Evolutionary conservation across 768 basidiomycete species (phyloP).

Genomic region (Boletus fagicola): DNA sequence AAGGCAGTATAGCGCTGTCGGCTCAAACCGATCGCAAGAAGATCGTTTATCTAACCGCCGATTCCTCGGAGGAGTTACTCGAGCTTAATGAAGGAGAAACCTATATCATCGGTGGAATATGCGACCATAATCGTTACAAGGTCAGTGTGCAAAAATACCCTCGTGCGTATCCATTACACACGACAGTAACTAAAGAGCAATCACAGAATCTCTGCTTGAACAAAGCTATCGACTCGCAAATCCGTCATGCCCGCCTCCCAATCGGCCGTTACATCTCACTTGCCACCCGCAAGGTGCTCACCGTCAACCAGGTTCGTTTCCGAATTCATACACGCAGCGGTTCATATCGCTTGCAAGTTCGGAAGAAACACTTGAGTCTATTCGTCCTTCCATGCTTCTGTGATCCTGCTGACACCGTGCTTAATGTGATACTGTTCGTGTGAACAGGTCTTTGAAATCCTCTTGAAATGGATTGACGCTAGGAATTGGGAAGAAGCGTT

Average conservation of each 20-base stretch:
- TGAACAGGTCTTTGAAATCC: slow-evolving; percentile 76
- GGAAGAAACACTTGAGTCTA: neutral
- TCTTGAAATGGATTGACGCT: slow-evolving; percentile 85
- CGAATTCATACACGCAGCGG: neutral
- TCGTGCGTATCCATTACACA: neutral
- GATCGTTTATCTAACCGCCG: slow-evolving; percentile 92
- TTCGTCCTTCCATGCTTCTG: neutral
- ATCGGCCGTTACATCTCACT: slow-evolving; percentile 90
- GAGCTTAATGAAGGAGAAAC: slow-evolving; percentile 81
- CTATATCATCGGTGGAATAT: slow-evolving; percentile 94
- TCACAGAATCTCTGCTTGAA: slow-evolving; percentile 81
- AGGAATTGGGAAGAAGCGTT: slow-evolving; percentile 86
- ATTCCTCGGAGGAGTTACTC: slow-evolving; percentile 82
- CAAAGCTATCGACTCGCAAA: slow-evolving; percentile 71
- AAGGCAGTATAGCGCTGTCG: neutral
- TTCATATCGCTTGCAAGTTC: slow-evolving; percentile 1
- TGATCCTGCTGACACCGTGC: slow-evolving; percentile 3
- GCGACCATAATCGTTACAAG: slow-evolving; percentile 96
- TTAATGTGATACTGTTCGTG: slow-evolving; percentile 1
- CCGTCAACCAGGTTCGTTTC: slow-evolving; percentile 79
- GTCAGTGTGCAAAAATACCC: slow-evolving; percentile 34
- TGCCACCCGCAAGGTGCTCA: slow-evolving; percentile 90
- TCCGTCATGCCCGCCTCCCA: slow-evolving; percentile 87
- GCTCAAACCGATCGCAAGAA: slow-evolving; percentile 39
- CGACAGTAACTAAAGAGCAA: slow-evolving; percentile 14